Evolutionary conservation across 2,329 filamentous ascomycete species (phyloP).

Genomic region (Neonectria sp.): DNA sequence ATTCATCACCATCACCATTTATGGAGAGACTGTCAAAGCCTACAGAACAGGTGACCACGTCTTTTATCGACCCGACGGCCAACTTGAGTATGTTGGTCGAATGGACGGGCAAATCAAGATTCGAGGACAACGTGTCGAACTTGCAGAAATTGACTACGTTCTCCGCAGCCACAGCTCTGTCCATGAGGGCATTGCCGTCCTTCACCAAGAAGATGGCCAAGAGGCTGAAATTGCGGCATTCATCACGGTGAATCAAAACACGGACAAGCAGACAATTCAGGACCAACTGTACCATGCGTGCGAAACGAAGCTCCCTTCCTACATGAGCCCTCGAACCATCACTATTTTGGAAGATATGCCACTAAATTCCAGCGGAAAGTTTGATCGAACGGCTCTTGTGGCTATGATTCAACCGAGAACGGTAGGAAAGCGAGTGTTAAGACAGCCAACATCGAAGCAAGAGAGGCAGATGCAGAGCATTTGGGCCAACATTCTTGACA

Average conservation of each 20-base stretch:
- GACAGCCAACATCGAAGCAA: slow-evolving; percentile 8
- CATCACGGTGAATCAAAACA: neutral
- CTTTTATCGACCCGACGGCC: slow-evolving; percentile 31
- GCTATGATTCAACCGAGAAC: neutral
- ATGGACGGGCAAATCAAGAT: slow-evolving; percentile 25
- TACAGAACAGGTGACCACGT: slow-evolving; percentile 40
- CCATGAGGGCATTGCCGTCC: neutral
- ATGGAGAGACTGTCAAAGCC: neutral
- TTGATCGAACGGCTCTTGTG: slow-evolving; percentile 38
- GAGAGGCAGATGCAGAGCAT: slow-evolving; percentile 48
- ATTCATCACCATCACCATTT: neutral
- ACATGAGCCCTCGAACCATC: slow-evolving; percentile 47
- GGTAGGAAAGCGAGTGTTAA: neutral
- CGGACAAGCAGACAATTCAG: neutral
- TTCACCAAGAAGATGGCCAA: neutral
- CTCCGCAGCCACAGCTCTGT: slow-evolving; percentile 4
- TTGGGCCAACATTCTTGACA: slow-evolving; percentile 55
- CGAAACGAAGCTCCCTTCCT: slow-evolving; percentile 35
- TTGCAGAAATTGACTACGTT: slow-evolving; percentile 39
- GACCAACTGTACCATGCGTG: slow-evolving; percentile 10
- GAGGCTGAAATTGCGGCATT: slow-evolving; percentile 2
- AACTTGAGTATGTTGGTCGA: slow-evolving; percentile 30
- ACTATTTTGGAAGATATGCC: slow-evolving; percentile 44
- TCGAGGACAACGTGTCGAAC: slow-evolving; percentile 40
- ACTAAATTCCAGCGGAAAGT: slow-evolving; percentile 45